Percentiles rank a stretch among this genome's conserved stretches.
Conservation (phyloP, 768 basidiomycete species). For the Cyclocybe cylindracea region DNA sequence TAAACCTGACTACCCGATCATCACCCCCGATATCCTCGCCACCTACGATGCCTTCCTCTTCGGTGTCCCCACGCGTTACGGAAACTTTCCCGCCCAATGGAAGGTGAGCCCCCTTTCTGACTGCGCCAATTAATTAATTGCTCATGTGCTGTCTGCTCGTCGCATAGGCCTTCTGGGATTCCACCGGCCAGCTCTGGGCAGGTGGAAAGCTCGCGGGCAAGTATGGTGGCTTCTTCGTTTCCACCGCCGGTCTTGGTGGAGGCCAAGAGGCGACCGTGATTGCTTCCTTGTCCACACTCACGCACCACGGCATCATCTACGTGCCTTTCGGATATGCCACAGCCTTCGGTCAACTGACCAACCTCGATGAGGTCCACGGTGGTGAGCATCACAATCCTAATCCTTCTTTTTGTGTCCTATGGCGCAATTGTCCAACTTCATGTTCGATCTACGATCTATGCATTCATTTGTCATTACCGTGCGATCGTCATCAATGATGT, state of each 20-base stretch:
- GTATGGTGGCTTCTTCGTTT: slow-evolving; percentile 67
- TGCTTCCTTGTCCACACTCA: slow-evolving; percentile 49
- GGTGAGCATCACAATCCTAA: slow-evolving; percentile 39
- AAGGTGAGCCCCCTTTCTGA: slow-evolving; percentile 44
- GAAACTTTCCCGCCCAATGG: slow-evolving; percentile 80
- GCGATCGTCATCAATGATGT: not conserved
- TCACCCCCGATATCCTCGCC: slow-evolving; percentile 54
- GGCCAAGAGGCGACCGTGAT: slow-evolving; percentile 67
- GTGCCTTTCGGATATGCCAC: slow-evolving; percentile 38
- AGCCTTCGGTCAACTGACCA: slow-evolving; percentile 32
- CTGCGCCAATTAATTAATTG: not conserved
- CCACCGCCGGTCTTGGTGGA: slow-evolving; percentile 62
- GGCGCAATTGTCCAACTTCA: too few species aligned
- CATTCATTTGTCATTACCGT: too few species aligned
- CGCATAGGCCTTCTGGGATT: slow-evolving; percentile 76
- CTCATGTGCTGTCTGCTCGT: not conserved
- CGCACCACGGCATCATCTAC: slow-evolving; percentile 58
- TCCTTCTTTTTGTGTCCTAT: not conserved
- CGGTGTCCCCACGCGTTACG: slow-evolving; percentile 81
- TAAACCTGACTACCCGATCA: slow-evolving; percentile 71
- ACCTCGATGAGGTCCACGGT: slow-evolving; percentile 58
- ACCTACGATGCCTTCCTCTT: slow-evolving; percentile 73
- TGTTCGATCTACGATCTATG: too few species aligned
- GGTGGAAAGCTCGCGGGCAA: slow-evolving; percentile 63
- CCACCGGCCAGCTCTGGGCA: slow-evolving; percentile 65